Conservation (phyloP, 2,329 filamentous ascomycete species). For the Epichloe gansuensis region DNA sequence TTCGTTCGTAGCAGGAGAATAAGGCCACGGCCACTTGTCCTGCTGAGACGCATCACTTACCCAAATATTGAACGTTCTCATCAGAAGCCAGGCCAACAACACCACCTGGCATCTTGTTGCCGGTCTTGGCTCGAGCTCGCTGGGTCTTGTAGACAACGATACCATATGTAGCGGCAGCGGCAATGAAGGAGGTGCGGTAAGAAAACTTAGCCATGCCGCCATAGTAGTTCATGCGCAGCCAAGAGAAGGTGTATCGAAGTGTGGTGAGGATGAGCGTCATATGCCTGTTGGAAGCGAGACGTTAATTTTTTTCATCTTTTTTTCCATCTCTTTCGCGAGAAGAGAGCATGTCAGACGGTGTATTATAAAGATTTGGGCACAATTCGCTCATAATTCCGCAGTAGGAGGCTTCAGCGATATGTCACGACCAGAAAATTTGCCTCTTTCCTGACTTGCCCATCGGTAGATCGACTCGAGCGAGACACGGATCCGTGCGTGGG, state of each 20-base stretch:
- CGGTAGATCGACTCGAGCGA: neutral
- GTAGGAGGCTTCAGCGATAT: neutral
- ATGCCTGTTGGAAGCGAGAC: slow-evolving; percentile 45
- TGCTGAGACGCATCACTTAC: slow-evolving; percentile 40
- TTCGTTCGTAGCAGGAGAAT: too few species aligned
- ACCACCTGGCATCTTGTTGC: slow-evolving; percentile 47
- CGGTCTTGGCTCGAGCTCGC: slow-evolving; percentile 68
- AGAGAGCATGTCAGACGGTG: too few species aligned
- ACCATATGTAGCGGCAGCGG: slow-evolving; percentile 85
- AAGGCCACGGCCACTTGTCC: neutral
- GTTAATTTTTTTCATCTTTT: slow-evolving; percentile 1
- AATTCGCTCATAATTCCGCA: neutral
- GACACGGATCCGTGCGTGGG: neutral
- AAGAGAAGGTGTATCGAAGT: slow-evolving; percentile 72
- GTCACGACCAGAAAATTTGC: neutral
- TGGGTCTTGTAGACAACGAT: slow-evolving; percentile 98
- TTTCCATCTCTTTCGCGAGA: too few species aligned
- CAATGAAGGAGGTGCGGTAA: slow-evolving; percentile 83
- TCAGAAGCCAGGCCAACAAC: slow-evolving; percentile 60
- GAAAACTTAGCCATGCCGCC: slow-evolving; percentile 65
- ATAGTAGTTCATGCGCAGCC: slow-evolving; percentile 79
- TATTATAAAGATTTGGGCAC: too few species aligned
- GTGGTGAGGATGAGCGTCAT: slow-evolving; percentile 74
- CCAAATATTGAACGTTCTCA: slow-evolving; percentile 95
- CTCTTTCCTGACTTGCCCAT: neutral